Base-by-base conservation (phyloP, 805 yeast genomes). In the Zygosaccharomyces lentus region DNA sequence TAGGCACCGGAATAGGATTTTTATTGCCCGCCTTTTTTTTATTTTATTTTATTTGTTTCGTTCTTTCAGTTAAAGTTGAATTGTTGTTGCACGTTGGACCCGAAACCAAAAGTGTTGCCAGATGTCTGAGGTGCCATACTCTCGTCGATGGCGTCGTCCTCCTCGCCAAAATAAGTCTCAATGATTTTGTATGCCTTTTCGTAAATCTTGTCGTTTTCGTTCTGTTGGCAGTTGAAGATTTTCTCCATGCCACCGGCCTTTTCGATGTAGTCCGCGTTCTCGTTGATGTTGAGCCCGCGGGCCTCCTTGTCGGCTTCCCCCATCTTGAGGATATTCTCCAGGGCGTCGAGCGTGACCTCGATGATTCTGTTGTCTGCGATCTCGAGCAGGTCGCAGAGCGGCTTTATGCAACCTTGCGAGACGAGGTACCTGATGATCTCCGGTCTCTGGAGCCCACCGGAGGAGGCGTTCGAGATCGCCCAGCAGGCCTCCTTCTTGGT, bases 221-320 rank as follows among this genome's bases (percentile, higher is more conserved):
- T 89, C 65, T 77, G 80, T 75, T 93, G 99, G 66, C 96, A 86
- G 51, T 87, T 88, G 68, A 85, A 84, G 59, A 93, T 91, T 73
- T 87, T 90, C 68, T 93, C 98, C 81, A 89, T 84, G 52, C 99
- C 99, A 59, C 97, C 98, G 36, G 97, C 97, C 67, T 91, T 97
- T 72, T 93, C 99, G 63, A 93, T 86, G 71, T 71, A 88, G 52
- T 89, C 77, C 23, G 98, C 96, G 64, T 90, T 84, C 66, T 86
- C 87, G 70, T 93, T 93, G 59, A 81, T 76, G 41, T 75, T 68
- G 13, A 82, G 66, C 47, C 84, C 86, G 49, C 78, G 75, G 45
- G 82, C 75, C 62, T 89, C 96, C 69, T 81, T 87, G 62, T 89
- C 96, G 68, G 82, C 71, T 67, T 93, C 98, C 57, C 99, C 99